phyloP scores from a whole-genome alignment of 495 filamentous ascomycete species.

The Parathielavia hyrcaniae region DNA sequence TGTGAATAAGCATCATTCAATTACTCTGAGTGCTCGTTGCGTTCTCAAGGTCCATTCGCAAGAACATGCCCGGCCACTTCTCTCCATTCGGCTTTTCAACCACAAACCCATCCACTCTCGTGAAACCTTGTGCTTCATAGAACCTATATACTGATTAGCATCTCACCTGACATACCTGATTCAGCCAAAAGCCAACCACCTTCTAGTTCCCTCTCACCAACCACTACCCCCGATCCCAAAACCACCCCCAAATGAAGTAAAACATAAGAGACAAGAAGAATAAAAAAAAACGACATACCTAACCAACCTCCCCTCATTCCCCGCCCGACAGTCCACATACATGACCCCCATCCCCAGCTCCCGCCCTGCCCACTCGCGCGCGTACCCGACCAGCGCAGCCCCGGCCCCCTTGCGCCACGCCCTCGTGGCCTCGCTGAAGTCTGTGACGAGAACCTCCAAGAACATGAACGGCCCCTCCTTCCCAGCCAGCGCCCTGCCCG shows the following conservation, averaged over 20 bases:
- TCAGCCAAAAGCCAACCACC: too few species aligned
- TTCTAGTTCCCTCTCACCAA: not conserved
- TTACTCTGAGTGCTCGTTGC: too few species aligned
- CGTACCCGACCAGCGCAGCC: constrained; percentile 12
- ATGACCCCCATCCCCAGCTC: constrained; percentile 15
- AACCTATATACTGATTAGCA: constrained; percentile 7
- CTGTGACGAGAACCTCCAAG: constrained; percentile 14
- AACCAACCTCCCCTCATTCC: constrained; percentile 17
- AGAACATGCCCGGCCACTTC: constrained; percentile 17
- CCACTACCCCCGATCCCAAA: not conserved
- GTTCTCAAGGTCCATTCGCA: constrained; percentile 13
- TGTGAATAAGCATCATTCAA: too few species aligned
- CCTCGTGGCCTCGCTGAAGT: constrained; percentile 12
- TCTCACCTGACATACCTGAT: not conserved
- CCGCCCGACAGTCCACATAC: constrained; percentile 21
- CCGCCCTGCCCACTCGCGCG: constrained; percentile 10
- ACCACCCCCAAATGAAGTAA: too few species aligned
- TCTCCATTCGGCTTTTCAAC: constrained; percentile 12
- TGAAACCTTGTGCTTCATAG: constrained; percentile 13
- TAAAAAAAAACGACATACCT: not conserved
- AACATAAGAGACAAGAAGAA: too few species aligned
- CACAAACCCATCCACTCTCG: constrained; percentile 12
- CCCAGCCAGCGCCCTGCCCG: not conserved
- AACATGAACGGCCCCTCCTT: constrained; percentile 11
- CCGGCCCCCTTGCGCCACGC: constrained; percentile 13